Base-by-base conservation (phyloP, 768 basidiomycete species). In the Tricholoma hemisulphureum region DNA sequence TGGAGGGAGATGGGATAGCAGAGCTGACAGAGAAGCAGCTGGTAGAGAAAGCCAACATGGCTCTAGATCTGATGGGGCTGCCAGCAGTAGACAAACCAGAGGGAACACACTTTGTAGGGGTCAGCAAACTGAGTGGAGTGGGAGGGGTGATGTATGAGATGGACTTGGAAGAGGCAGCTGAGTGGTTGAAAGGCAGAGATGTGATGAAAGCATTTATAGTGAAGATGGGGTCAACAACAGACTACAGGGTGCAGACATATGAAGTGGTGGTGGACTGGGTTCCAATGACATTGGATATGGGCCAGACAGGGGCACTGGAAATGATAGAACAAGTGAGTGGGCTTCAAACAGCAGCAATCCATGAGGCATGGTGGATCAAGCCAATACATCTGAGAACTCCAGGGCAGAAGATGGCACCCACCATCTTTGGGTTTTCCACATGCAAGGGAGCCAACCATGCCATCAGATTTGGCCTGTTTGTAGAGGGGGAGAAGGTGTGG, bases 401-500 rank as follows among this genome's bases (percentile, higher is more conserved):
- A 14, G 46, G 28, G 20, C 52, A 58, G 18, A 58, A 14, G 31
- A 32, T 32, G 3, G 57, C 51, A 14, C 57, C 46, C 20, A 9
- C 53, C 16, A 28, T 49, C 2, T n/a, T 58, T 1, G n/a, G 9
- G 14, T 58, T 41, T 14, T 29, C 24, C 1, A 48, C 45, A 26
- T 18, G 24, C 3, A 35, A 34, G 10, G 37, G 48, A 1, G 67
- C 67, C 2, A 68, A 68, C 55, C 29, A 48, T 13, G 31, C 32
- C 3, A 59, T 68, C 0, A n/a, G 31, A 5, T 41, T 58, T 11
- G 59, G 63, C 2, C 8, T 63, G 2, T 57, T 60, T 11, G 50
- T 65, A 1, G 55, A 64, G 7, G 65, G 67, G 20, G 63, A 62
- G 37, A 26, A 24, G 1, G 57, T 61, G 2, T 1, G 6, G 2